These are phyloP conservation scores for Amanita pallidorosea DNA, from an alignment of 768 basidiomycete genomes.

Conservation along the genomic window DNA sequence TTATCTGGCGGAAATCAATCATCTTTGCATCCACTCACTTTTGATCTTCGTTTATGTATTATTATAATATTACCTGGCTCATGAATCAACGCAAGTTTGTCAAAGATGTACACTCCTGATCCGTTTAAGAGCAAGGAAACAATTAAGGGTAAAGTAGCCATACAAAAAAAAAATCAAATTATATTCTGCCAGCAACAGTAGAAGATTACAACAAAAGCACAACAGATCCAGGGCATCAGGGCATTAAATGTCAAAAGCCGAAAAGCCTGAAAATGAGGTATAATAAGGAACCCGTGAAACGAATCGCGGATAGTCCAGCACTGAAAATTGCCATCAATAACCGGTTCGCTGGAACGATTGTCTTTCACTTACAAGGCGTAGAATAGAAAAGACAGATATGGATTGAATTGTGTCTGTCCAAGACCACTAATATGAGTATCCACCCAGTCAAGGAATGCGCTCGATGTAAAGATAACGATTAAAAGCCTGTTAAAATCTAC, in stretches of 20 bases:
- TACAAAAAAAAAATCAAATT: not conserved
- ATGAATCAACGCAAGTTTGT: not conserved
- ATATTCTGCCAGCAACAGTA: not conserved
- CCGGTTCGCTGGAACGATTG: not conserved
- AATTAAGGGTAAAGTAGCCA: not conserved
- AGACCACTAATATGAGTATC: slow-evolving; percentile 39
- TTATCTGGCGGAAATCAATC: not conserved
- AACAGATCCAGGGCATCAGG: not conserved
- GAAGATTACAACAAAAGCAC: not conserved
- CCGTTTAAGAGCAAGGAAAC: not conserved
- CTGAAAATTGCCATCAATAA: slow-evolving; percentile 19
- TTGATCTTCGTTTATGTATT: not conserved
- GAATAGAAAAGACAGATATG: slow-evolving; percentile 83
- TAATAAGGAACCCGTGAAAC: slow-evolving; percentile 69
- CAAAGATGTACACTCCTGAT: not conserved
- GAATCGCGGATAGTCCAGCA: slow-evolving; percentile 70
- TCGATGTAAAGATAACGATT: slow-evolving; percentile 69
- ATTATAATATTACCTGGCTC: not conserved
- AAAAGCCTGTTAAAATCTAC: slow-evolving; percentile 34
- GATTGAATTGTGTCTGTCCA: slow-evolving; percentile 61
- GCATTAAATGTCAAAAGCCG: not conserved
- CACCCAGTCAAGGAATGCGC: slow-evolving; percentile 69
- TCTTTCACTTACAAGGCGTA: slow-evolving; percentile 31
- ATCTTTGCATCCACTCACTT: not conserved
- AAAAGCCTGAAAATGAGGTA: slow-evolving; percentile 67